Evolutionary conservation across 2,329 filamentous ascomycete genomes (phyloP).

Genomic region (Fusarium praegraminearum): DNA sequence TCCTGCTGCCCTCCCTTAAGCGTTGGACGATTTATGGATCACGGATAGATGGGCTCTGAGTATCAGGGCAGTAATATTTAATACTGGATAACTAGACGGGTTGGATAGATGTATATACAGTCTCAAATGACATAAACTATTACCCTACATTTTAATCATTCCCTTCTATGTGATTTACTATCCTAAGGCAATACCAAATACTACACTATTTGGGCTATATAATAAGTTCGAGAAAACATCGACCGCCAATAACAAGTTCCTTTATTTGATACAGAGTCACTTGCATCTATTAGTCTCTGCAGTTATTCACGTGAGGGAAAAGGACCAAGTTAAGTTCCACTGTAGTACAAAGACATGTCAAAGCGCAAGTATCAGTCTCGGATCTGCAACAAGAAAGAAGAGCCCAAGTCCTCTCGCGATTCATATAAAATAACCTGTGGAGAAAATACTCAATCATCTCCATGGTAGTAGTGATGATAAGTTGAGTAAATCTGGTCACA

Average conservation of each 20-base stretch:
- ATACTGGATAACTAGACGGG: background rate
- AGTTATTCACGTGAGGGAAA: rapidly evolving
- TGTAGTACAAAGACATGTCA: background rate
- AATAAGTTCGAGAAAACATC: rapidly evolving
- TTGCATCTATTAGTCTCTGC: rapidly evolving
- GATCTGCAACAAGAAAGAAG: rapidly evolving
- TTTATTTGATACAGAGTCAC: background rate
- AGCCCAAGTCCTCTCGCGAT: background rate
- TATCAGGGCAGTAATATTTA: background rate
- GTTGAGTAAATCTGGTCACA: rapidly evolving
- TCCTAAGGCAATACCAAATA: too few species aligned
- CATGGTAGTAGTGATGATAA: too few species aligned
- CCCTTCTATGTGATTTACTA: background rate
- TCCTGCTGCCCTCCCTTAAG: slow-evolving; percentile 44
- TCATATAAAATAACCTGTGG: background rate
- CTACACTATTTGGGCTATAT: too few species aligned
- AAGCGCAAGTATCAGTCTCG: background rate
- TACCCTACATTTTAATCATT: background rate
- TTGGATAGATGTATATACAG: slow-evolving; percentile 4
- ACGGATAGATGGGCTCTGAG: background rate
- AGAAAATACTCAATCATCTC: background rate
- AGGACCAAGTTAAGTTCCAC: background rate
- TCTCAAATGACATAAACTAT: slow-evolving; percentile 1
- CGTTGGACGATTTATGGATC: background rate
- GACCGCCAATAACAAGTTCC: background rate